Percentiles rank a stretch among this genome's conserved stretches.
These are phyloP conservation scores for Ophiobolus disseminans DNA, from an alignment of 2,329 filamentous ascomycete species.

Conservation along the genomic window DNA sequence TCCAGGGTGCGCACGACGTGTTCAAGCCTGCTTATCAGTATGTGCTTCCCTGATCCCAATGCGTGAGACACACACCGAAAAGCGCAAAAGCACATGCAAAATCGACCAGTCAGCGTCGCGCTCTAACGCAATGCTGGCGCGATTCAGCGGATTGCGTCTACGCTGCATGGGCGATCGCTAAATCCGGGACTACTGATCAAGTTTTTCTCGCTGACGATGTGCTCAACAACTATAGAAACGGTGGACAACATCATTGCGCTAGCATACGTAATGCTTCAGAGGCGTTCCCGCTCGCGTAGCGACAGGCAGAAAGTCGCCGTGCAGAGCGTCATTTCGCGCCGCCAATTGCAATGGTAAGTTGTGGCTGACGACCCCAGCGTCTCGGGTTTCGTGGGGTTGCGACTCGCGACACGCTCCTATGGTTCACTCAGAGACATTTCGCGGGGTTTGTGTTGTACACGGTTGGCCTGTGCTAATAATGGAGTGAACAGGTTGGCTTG, in stretches of 20 bases:
- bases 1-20: conserved; percentile 63
- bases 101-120: conserved; percentile 16
- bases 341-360: conserved; percentile 69
- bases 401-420: conserved; percentile 16
- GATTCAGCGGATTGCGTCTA: conserved; percentile 16
- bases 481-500: conserved; percentile 67
- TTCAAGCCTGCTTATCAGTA: conserved; percentile 66
- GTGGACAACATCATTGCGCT: conserved; percentile 71
- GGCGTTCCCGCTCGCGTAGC: conserved; percentile 54
- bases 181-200: conserved; percentile 14
- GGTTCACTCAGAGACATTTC: too few relatives aligned
- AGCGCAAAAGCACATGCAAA: conserved; percentile 17
- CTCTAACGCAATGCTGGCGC: conserved; percentile 9
- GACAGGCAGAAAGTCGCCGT: conserved; percentile 30
- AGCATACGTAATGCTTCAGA: conserved; percentile 69
- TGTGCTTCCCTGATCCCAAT: conserved; percentile 35
- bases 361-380: conserved; percentile 36
- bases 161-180: conserved; percentile 24
- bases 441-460: conserved; percentile 20
- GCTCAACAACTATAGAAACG: conserved; percentile 58
- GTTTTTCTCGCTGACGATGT: conserved; percentile 26
- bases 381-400: conserved; percentile 27
- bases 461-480: conserved; percentile 20
- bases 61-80: conserved; percentile 10
- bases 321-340: conserved; percentile 61